Percentiles rank a stretch among this genome's conserved stretches.
Evolutionary conservation across 306 rosid genomes (phyloP).

Genomic region (Urtica urens): DNA sequence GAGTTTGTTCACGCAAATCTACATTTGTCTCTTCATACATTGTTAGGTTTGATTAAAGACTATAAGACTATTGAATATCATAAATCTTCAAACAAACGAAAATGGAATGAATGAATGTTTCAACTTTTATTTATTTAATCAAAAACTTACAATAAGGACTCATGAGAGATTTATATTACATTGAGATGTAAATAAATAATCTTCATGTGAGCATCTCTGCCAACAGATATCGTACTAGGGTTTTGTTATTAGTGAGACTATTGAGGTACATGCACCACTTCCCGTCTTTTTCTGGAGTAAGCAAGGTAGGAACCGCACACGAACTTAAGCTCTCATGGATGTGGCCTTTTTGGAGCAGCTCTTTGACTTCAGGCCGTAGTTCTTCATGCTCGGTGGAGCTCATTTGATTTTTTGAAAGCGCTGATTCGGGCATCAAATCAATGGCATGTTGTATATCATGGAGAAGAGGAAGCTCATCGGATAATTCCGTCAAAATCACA

Average conservation of each 20-base stretch:
- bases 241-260: neutral
- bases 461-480: neutral
- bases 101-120: too few relatives aligned
- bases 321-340: neutral
- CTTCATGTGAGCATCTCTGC: too few relatives aligned
- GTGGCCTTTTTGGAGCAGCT: neutral
- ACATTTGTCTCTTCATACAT: too few relatives aligned
- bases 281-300: neutral
- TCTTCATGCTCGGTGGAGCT: neutral
- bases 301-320: neutral
- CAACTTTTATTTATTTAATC: too few relatives aligned
- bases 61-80: too few relatives aligned
- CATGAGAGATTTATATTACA: too few relatives aligned
- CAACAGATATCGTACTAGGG: neutral
- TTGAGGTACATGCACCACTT: neutral
- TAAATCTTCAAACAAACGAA: too few relatives aligned
- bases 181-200: too few relatives aligned
- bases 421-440: neutral
- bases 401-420: neutral
- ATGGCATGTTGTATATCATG: neutral
- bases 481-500: neutral
- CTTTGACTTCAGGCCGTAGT: neutral
- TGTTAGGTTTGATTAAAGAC: too few relatives aligned
- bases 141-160: too few relatives aligned
- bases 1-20: too few relatives aligned